Base-by-base conservation (phyloP, 2,329 filamentous ascomycete genomes). In the Verticillium tricorpus region DNA sequence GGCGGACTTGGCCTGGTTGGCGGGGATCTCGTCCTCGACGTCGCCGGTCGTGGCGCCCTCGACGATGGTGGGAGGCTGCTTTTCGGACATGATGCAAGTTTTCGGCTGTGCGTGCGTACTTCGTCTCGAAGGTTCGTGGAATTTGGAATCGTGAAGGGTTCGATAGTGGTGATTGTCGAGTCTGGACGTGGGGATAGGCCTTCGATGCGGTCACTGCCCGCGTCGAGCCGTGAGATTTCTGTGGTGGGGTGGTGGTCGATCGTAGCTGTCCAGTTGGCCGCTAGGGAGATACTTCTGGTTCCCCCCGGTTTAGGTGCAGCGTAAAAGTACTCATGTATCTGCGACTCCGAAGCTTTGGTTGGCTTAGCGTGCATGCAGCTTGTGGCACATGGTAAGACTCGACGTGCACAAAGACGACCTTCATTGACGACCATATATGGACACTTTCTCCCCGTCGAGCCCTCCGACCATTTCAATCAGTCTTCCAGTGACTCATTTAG, bases 21-120 rank as follows among this genome's bases (percentile, higher is more conserved):
- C 65, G 58, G 76, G 74, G 67, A 80, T 75, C 68, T 86, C 84
- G 64, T 87, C 84, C 62, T 87, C 85, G 65, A 82, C 78, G 65
- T 87, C 84, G 64, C 80, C 84, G 56, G 81, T 78, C 34, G 83
- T 81, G 63, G 85, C 84, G 71, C 87, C 87, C 73, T 89, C 85
- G 65, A 82, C 78, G 62, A 89, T 73, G 59, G 73, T 78, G 55
- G 80, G 70, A 52, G 87, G 85, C 72, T 89, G 86, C 57, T 84
- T 83, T 64, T 82, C 77, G 66, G 87, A 83, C 87, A 90, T 89
- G 63, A 62, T 73, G 56, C 8, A 52, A 19, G 4, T 4, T n/a
- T 22, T 28, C 14, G 14, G 14, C 15, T 15, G 17, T 60, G 28
- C 28, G 28, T 63, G 28, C 52, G 19, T 52, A 14, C 1, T 7